Percentiles rank a stretch among this genome's conserved stretches.
Evolutionary conservation across 768 basidiomycete genomes (phyloP).

Genomic region (Mrakia blollopis): DNA sequence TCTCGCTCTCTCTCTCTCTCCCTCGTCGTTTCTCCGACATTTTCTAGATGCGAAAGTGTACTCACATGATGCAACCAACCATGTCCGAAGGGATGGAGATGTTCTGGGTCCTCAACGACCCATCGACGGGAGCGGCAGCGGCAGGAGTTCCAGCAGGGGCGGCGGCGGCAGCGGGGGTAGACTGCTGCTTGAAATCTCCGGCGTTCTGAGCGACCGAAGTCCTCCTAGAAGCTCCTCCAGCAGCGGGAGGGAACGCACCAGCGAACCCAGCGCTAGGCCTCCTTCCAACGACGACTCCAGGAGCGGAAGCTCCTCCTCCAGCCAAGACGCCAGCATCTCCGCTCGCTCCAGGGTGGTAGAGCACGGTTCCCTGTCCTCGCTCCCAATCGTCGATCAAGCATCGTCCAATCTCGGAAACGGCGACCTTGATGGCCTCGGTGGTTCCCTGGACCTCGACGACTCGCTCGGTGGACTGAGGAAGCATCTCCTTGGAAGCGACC

Average conservation of each 20-base stretch:
- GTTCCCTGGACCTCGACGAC: slow-evolving; percentile 96
- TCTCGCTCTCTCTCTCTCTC: slow-evolving; percentile 45
- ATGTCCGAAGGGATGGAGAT: slow-evolving; percentile 99
- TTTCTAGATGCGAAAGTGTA: not conserved
- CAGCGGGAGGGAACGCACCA: slow-evolving; percentile 27
- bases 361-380: slow-evolving; percentile 83
- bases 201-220: slow-evolving; percentile 25
- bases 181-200: slow-evolving; percentile 36
- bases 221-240: slow-evolving; percentile 4
- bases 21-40: not conserved
- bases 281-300: slow-evolving; percentile 34
- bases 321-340: slow-evolving; percentile 46
- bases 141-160: slow-evolving; percentile 20
- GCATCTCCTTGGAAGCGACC: slow-evolving; percentile 98
- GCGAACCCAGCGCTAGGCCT: slow-evolving; percentile 39
- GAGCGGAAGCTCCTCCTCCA: slow-evolving; percentile 41
- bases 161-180: slow-evolving; percentile 13
- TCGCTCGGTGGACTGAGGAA: slow-evolving; percentile 97
- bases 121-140: slow-evolving; percentile 16
- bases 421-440: slow-evolving; percentile 84
- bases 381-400: slow-evolving; percentile 97
- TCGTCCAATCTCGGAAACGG: slow-evolving; percentile 91
- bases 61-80: slow-evolving; percentile 60
- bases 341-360: slow-evolving; percentile 88
- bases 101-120: slow-evolving; percentile 81